These are phyloP conservation scores for Digitaria exilis DNA, from an alignment of 202 grass and related monocot species.

Conservation along the genomic window DNA sequence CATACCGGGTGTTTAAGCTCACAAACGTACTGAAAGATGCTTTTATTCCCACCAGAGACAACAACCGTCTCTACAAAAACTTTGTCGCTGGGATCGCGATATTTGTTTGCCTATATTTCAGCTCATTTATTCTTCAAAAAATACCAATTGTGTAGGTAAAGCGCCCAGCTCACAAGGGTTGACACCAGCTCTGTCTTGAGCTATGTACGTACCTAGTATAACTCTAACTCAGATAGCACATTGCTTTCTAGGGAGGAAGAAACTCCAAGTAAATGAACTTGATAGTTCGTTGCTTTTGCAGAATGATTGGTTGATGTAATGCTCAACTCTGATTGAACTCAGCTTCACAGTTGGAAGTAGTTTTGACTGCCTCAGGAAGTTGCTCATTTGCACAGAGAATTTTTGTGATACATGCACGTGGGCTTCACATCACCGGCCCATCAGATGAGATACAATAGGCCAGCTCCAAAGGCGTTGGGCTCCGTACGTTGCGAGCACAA, in stretches of 20 bases:
- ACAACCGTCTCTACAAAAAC: slow-evolving; percentile 72
- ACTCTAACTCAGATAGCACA: slow-evolving; percentile 15
- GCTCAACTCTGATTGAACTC: no score
- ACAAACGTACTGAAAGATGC: slow-evolving; percentile 57
- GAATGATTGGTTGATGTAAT: neutral
- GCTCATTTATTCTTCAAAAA: slow-evolving; percentile 68
- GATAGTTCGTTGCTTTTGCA: neutral
- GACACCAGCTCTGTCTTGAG: neutral
- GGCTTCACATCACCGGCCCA: no score
- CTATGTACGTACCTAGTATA: neutral
- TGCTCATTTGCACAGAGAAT: no score
- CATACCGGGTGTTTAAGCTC: slow-evolving; percentile 67
- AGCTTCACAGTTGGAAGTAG: no score
- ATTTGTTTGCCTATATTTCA: slow-evolving; percentile 55
- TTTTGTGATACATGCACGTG: no score
- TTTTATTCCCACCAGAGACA: slow-evolving; percentile 70
- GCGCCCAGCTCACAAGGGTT: neutral
- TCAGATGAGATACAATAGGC: no score
- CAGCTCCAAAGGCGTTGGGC: no score
- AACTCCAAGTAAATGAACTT: slow-evolving; percentile 10
- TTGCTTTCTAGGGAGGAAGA: neutral
- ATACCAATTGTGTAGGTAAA: slow-evolving; percentile 57
- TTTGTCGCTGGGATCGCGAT: slow-evolving; percentile 59
- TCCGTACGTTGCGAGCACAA: no score
- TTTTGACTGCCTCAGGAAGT: no score